Percentiles rank a stretch among this genome's conserved stretches.
Conservation (phyloP, 257 asterid species). For the Solanum sitiens region DNA sequence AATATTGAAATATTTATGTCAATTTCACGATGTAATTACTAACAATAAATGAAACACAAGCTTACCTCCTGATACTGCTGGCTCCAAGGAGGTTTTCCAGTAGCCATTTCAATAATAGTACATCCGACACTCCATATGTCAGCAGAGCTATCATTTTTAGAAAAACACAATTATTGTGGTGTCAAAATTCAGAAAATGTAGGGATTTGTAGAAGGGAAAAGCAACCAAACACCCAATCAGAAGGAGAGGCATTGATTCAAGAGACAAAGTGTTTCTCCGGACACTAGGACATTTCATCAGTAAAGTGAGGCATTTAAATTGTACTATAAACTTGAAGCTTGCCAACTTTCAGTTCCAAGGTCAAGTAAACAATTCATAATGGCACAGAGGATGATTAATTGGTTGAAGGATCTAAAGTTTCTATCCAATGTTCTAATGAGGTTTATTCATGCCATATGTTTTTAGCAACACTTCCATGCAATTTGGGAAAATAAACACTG, state of each 20-base stretch:
- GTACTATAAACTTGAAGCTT: neutral
- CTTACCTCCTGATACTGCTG: constrained; percentile 83
- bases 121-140: constrained; percentile 99
- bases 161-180: neutral
- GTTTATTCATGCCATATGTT: neutral
- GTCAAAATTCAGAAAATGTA: neutral
- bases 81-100: constrained; percentile 99
- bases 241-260: neutral
- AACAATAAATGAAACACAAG: neutral
- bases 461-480: neutral
- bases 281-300: neutral
- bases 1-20: neutral
- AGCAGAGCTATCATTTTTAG: constrained; percentile 54
- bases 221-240: neutral
- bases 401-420: neutral
- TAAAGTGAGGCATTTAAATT: neutral
- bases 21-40: neutral
- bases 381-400: neutral
- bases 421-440: neutral
- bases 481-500: neutral
- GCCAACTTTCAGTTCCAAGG: neutral
- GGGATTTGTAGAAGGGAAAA: neutral
- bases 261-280: neutral
- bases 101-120: constrained; percentile 98
- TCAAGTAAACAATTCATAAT: neutral